A percentile compares a stretch with the other conserved stretches of the same genome.
phyloP scores from a whole-genome alignment of 305 asterid genomes.

The Fraxinus paxiana region DNA sequence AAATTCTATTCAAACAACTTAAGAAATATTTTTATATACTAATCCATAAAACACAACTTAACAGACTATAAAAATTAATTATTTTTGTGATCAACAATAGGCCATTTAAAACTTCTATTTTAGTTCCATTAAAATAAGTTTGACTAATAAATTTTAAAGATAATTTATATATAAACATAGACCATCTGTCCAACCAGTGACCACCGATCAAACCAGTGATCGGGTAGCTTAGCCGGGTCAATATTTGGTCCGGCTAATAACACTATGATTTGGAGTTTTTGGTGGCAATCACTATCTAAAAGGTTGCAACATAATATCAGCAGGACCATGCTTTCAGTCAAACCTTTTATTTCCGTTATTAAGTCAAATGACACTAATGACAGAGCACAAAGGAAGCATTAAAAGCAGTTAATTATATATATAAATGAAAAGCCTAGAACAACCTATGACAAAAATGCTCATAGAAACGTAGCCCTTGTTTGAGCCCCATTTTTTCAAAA shows the following conservation, averaged over 20 bases:
- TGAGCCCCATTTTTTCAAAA: neutral
- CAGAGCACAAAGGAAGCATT: neutral
- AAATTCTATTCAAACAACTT: neutral
- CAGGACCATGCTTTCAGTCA: neutral
- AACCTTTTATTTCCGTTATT: neutral
- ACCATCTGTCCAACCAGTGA: neutral
- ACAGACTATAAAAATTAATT: neutral
- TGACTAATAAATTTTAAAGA: neutral
- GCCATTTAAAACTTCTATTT: neutral
- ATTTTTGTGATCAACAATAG: neutral
- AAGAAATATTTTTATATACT: neutral
- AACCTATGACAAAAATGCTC: neutral
- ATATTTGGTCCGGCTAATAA: neutral
- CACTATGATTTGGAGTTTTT: neutral
- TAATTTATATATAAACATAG: neutral
- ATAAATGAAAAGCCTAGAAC: neutral
- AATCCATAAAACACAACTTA: neutral
- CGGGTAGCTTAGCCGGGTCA: neutral
- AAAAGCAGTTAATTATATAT: neutral
- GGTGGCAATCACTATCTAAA: neutral
- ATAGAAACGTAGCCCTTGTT: neutral
- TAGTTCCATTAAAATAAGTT: neutral
- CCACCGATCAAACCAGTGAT: neutral
- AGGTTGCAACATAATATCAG: neutral
- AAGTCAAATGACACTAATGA: neutral